Conservation (phyloP, 371 early-diverging fungal genomes). For the Apophysomyces sp. region DNA sequence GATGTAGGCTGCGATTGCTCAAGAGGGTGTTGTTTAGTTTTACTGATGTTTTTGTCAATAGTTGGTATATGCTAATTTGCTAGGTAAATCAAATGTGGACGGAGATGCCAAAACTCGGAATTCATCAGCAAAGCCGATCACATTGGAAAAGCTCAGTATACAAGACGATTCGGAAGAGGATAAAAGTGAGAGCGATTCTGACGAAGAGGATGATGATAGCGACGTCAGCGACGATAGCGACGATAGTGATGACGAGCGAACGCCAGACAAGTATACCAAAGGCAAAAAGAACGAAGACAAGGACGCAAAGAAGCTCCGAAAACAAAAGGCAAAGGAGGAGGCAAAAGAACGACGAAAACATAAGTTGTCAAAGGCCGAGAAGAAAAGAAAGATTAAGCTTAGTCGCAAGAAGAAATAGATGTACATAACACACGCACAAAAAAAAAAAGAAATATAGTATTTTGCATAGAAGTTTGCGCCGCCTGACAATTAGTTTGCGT, state of each 20-base stretch:
- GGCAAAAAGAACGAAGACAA: constrained; percentile 85
- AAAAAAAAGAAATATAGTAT: too few relatives aligned
- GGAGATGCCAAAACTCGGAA: not conserved
- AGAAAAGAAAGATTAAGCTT: constrained; percentile 86
- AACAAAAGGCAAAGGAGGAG: constrained; percentile 85
- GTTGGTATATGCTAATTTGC: constrained; percentile 46
- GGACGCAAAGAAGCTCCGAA: constrained; percentile 85
- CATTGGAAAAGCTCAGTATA: not conserved
- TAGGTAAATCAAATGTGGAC: constrained; percentile 25
- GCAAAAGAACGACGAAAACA: constrained; percentile 88
- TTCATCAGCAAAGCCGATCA: not conserved
- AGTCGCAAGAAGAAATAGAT: constrained; percentile 56
- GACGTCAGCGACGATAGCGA: constrained; percentile 45
- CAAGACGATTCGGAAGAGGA: constrained; percentile 23
- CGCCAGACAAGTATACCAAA: constrained; percentile 25
- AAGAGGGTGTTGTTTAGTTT: not conserved
- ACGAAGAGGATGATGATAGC: constrained; percentile 30
- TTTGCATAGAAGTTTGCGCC: too few relatives aligned
- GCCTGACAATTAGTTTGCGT: too few relatives aligned
- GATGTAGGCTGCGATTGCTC: constrained; percentile 51
- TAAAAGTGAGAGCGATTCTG: constrained; percentile 27
- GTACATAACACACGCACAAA: too few relatives aligned
- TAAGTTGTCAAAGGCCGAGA: constrained; percentile 94
- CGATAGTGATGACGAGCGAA: constrained; percentile 36
- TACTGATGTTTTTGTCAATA: constrained; percentile 15